A percentile compares a stretch with the other conserved stretches of the same genome.
Evolutionary conservation across 2,329 filamentous ascomycete genomes (phyloP).

Genomic region (Ascocoryne sarcoides): DNA sequence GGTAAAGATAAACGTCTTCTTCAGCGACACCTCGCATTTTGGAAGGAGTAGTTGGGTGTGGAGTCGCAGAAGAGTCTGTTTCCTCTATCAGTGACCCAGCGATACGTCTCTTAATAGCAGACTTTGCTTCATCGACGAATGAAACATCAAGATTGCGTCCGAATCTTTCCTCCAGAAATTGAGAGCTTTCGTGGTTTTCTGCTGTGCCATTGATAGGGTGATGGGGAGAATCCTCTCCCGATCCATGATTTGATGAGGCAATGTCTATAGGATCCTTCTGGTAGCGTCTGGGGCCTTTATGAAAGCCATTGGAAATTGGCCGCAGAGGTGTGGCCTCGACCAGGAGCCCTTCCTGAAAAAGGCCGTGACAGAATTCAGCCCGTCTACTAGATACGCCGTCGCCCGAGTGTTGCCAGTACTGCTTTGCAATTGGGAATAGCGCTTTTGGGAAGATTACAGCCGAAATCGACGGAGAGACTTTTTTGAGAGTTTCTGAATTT

Average conservation of each 20-base stretch:
- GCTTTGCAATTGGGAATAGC: constrained; percentile 67
- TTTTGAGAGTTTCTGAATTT: constrained; percentile 41
- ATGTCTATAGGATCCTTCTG: constrained; percentile 51
- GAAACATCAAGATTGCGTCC: constrained; percentile 80
- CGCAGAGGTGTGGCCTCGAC: constrained; percentile 34
- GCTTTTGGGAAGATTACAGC: constrained; percentile 64
- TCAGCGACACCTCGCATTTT: constrained; percentile 54
- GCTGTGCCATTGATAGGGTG: constrained; percentile 12
- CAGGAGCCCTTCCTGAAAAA: constrained; percentile 62
- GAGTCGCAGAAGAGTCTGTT: constrained; percentile 52
- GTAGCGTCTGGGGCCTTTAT: constrained; percentile 65
- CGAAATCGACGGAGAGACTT: constrained; percentile 51
- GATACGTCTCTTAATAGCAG: constrained; percentile 79
- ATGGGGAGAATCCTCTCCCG: background rate
- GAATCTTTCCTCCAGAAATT: constrained; percentile 89
- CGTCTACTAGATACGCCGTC: constrained; percentile 86
- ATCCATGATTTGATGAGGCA: constrained; percentile 13
- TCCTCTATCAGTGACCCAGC: constrained; percentile 74
- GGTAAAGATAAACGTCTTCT: constrained; percentile 81
- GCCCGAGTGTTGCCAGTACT: constrained; percentile 95
- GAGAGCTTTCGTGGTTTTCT: constrained; percentile 53
- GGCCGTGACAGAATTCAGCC: constrained; percentile 76
- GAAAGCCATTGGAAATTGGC: constrained; percentile 12
- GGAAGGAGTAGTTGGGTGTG: constrained; percentile 39
- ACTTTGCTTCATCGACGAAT: constrained; percentile 71